A percentile compares a stretch with the other conserved stretches of the same genome.
Conservation (phyloP, 768 basidiomycete genomes). For the Boletus pseudopeckii region DNA sequence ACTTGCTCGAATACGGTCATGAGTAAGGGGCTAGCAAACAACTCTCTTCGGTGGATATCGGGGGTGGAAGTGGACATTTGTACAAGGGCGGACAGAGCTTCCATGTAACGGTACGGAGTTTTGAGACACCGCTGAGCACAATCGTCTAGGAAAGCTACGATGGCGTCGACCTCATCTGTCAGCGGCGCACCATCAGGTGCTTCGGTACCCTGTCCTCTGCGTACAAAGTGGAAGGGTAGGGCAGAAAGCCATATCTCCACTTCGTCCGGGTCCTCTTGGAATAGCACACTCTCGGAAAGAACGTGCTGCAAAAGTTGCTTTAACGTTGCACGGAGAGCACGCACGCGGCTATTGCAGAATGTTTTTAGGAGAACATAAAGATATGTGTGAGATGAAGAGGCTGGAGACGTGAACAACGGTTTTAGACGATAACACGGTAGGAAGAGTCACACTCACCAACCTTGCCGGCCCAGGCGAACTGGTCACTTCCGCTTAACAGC, state of each 20-base stretch:
- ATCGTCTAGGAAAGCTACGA: conserved; percentile 76
- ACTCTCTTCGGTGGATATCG: conserved; percentile 23
- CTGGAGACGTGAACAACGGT: conserved; percentile 19
- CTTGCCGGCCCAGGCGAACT: conserved; percentile 77
- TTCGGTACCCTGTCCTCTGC: conserved; percentile 34
- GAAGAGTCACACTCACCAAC: conserved; percentile 47
- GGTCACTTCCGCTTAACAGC: conserved; percentile 70
- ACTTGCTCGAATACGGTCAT: conserved; percentile 81
- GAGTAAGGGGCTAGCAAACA: conserved; percentile 67
- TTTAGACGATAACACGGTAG: neutral
- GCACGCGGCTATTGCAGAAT: conserved; percentile 47
- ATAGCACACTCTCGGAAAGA: conserved; percentile 72
- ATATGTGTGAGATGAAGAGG: conserved; percentile 55
- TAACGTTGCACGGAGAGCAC: conserved; percentile 52
- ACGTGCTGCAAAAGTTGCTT: conserved; percentile 55
- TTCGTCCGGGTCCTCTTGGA: conserved; percentile 74
- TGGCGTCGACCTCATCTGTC: conserved; percentile 52
- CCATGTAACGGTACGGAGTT: conserved; percentile 83
- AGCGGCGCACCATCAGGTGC: conserved; percentile 53
- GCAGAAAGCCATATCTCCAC: conserved; percentile 69
- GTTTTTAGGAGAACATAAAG: conserved; percentile 70
- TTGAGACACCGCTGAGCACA: conserved; percentile 79
- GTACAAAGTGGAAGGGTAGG: conserved; percentile 44
- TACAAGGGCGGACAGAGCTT: conserved; percentile 49
- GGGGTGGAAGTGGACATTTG: conserved; percentile 9